These are phyloP conservation scores for Aspergillus sp. DNA, from an alignment of 2,329 filamentous ascomycete species.

Conservation along the genomic window DNA sequence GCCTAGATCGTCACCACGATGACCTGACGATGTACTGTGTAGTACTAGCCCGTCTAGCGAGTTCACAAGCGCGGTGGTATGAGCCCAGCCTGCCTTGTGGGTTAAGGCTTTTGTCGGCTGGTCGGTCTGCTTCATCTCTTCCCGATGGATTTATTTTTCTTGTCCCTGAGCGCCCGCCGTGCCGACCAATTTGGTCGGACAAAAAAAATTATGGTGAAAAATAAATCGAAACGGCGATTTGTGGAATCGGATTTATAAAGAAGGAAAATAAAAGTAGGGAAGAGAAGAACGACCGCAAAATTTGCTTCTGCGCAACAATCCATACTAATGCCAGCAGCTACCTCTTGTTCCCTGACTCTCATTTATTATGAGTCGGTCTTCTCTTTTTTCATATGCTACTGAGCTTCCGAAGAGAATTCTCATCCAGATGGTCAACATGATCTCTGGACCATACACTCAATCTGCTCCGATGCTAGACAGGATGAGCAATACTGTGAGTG, in stretches of 20 bases:
- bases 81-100: constrained; percentile 14
- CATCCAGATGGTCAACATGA: neutral
- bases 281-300: neutral
- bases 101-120: constrained; percentile 9
- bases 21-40: constrained; percentile 4
- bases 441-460: neutral
- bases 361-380: neutral
- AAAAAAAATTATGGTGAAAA: neutral
- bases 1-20: constrained; percentile 12
- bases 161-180: constrained; percentile 1
- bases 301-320: neutral
- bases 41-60: constrained; percentile 1
- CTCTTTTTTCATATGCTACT: neutral
- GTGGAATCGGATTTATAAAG: neutral
- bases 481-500: neutral
- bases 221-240: too few species aligned
- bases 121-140: neutral
- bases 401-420: neutral
- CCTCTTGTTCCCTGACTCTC: neutral
- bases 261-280: neutral
- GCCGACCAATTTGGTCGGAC: neutral
- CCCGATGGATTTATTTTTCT: neutral
- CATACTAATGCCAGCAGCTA: neutral
- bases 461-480: neutral
- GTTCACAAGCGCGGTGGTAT: constrained; percentile 21